These are phyloP conservation scores for Leccinum sublutescens DNA, from an alignment of 768 basidiomycete genomes.

Conservation along the genomic window DNA sequence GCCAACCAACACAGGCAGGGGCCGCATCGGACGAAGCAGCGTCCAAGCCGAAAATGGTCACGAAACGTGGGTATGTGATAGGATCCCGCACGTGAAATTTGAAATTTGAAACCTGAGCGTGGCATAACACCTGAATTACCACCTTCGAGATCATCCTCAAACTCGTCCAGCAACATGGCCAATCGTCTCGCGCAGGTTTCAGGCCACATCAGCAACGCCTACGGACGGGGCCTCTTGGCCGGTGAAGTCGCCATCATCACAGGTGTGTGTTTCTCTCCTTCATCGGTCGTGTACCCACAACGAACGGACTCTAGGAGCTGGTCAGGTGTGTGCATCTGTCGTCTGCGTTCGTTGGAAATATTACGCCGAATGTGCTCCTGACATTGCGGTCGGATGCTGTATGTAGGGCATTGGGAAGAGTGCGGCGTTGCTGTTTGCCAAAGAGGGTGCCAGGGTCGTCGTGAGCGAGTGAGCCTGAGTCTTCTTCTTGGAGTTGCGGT, in stretches of 20 bases:
- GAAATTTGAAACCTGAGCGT: background rate
- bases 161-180: conserved; percentile 35
- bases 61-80: too few species aligned
- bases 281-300: background rate
- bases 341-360: background rate
- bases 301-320: conserved; percentile 53
- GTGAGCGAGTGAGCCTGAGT: conserved; percentile 65
- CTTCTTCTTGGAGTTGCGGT: background rate
- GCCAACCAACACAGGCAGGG: too few species aligned
- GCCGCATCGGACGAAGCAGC: background rate
- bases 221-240: conserved; percentile 56
- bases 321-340: conserved; percentile 55
- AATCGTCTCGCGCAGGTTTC: conserved; percentile 67
- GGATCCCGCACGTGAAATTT: too few species aligned
- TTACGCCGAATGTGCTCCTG: too few species aligned
- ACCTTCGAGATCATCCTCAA: background rate
- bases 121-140: background rate
- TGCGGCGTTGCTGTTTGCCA: conserved; percentile 73
- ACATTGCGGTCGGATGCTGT: background rate
- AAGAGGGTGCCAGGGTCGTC: conserved; percentile 85
- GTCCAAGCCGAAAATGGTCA: background rate
- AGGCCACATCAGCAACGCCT: conserved; percentile 58
- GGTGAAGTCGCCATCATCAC: conserved; percentile 87
- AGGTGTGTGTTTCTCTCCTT: conserved; percentile 46
- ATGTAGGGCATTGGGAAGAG: conserved; percentile 74